Conservation (phyloP, 139 green algal genomes). For the Haematococcus sp. region DNA sequence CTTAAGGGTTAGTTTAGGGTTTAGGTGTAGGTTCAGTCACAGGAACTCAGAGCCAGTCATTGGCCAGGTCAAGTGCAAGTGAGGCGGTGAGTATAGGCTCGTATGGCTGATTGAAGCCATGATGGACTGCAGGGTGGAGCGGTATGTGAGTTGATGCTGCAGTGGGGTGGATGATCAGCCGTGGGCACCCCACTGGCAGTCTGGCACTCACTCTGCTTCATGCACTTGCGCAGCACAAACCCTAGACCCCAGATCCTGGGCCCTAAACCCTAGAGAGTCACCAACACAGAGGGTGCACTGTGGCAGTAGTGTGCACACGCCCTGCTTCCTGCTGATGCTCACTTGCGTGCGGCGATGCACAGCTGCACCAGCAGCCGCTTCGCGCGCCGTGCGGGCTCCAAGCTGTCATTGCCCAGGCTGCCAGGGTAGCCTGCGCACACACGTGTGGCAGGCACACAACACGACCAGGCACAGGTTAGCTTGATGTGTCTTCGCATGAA, state of each 20-base stretch:
- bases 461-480: too few species aligned
- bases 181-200: not conserved
- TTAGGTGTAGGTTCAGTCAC: not conserved
- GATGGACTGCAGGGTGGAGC: too few species aligned
- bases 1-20: not conserved
- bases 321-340: not conserved
- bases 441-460: too few species aligned
- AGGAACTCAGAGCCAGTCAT: not conserved
- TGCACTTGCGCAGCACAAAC: constrained; percentile 1
- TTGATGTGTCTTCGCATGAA: too few species aligned
- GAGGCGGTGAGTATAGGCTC: too few species aligned
- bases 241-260: not conserved
- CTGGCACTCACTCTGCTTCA: not conserved
- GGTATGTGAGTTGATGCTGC: too few species aligned
- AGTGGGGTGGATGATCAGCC: too few species aligned
- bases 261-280: too few species aligned
- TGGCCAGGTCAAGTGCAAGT: not conserved
- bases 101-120: too few species aligned
- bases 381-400: not conserved
- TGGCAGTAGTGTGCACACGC: not conserved
- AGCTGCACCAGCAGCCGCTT: constrained; percentile 22
- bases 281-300: not conserved
- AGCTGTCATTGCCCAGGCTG: constrained; percentile 18
- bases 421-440: not conserved
- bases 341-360: constrained; percentile 13